These are phyloP conservation scores for Zanthoxylum bungeanum DNA, from an alignment of 345 rosid species.

Conservation along the genomic window DNA sequence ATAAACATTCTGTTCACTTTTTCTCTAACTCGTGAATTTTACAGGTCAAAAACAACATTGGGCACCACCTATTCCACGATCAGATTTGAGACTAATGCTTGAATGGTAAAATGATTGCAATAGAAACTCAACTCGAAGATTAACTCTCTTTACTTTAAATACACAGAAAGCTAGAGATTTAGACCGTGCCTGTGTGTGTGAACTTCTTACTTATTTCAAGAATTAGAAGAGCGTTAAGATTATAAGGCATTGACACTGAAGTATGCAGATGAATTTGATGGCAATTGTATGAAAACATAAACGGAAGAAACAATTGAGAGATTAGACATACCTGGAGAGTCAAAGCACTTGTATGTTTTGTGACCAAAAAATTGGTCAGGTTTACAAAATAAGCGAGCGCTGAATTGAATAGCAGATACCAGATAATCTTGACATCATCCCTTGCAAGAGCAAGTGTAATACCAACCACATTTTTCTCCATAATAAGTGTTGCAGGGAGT, in stretches of 20 bases:
- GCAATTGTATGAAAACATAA: not conserved
- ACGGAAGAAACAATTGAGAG: not conserved
- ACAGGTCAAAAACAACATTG: not conserved
- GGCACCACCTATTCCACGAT: not conserved
- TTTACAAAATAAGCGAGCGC: conserved; percentile 92
- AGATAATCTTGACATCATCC: conserved; percentile 77
- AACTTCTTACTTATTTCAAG: not conserved
- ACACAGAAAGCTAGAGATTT: too few relatives aligned
- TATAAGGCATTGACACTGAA: not conserved
- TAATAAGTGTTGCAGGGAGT: conserved; percentile 88
- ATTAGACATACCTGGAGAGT: conserved; percentile 77
- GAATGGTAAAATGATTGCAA: not conserved
- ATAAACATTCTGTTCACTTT: not conserved
- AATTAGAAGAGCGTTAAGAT: not conserved
- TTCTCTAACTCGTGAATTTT: not conserved
- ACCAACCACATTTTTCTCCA: conserved; percentile 96
- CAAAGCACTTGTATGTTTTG: conserved; percentile 96
- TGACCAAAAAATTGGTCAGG: conserved; percentile 97
- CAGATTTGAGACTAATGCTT: not conserved
- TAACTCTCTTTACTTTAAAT: not conserved
- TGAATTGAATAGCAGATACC: conserved; percentile 96
- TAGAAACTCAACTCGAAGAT: not conserved
- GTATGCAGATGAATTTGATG: not conserved
- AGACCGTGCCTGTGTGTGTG: not conserved
- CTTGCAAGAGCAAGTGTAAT: conserved; percentile 95